Base-by-base conservation (phyloP, 2,329 filamentous ascomycete genomes). In the Beauveria bassiana region DNA sequence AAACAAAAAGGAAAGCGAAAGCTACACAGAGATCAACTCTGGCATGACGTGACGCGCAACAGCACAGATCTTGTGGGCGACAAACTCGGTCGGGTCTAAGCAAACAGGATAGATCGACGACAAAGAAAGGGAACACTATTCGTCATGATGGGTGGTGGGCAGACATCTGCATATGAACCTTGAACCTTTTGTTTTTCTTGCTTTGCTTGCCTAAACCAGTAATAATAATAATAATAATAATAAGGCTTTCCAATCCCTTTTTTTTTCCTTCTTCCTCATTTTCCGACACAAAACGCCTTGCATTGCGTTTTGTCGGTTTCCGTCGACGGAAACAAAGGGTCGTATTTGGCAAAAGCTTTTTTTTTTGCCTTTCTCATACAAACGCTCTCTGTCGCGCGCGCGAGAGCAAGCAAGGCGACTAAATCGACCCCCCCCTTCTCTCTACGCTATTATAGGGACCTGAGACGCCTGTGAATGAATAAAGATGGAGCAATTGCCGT, bases 31-130 rank as follows among this genome's bases (percentile, higher is more conserved):
- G 59, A 38, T 56, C 51, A 61, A 56, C 59, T 61, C 52, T 56
- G 28, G 40, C 50, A 60, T 60, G 26, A 18, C 46, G 34, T 5
- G 34, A 4, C 9, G 6, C 26, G 42, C 46, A 46, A n/a, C 38
- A 18, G 40, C 47, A 52, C 38, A 43, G n/a, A 59, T 51, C 47
- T 31, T 24, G 7, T 16, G 18, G 18, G 34, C 34, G 1, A 12
- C 34, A 38, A 34, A 24, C 40, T 51, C 38, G 38, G 57, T 43
- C 49, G n/a, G 49, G 31, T 40, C 49, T 26, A 46, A 28, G 58
- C 24, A 38, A 40, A 26, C n/a, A 42, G 40, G 26, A 59, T 34
- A 64, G 53, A 51, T 65, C 63, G 52, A 61, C 57, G 47, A 61
- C 46, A 63, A 63, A 50, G 53, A 10, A 56, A 20, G 28, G n/a